phyloP scores from a whole-genome alignment of 2,329 filamentous ascomycete genomes.

The Alternaria metachromatica region DNA sequence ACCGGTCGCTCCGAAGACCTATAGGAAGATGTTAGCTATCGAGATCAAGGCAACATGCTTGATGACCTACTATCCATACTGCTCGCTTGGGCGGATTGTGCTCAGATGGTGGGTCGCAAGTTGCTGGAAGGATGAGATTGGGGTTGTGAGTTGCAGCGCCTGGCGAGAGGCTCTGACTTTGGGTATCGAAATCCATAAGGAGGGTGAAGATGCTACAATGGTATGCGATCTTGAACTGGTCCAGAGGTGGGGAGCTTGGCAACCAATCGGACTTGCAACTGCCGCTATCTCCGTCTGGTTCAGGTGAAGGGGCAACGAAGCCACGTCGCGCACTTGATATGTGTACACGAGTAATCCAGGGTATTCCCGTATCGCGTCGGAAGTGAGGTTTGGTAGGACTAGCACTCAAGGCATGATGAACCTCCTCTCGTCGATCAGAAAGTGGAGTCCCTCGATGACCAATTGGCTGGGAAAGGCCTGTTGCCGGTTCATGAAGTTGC shows the following conservation, averaged over 20 bases:
- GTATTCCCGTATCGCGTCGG: background rate
- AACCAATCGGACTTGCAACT: constrained; percentile 40
- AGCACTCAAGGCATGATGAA: constrained; percentile 29
- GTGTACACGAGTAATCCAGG: background rate
- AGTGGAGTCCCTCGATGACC: constrained; percentile 32
- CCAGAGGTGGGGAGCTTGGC: constrained; percentile 29
- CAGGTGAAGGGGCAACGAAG: constrained; percentile 8
- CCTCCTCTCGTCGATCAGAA: constrained; percentile 37
- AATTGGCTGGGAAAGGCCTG: constrained; percentile 37
- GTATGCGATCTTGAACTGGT: constrained; percentile 19
- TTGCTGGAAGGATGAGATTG: constrained; percentile 72
- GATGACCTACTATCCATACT: constrained; percentile 79
- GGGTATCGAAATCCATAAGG: constrained; percentile 45
- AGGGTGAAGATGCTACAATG: constrained; percentile 14
- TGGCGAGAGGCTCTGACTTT: constrained; percentile 48
- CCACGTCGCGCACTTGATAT: background rate
- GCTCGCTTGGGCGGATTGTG: constrained; percentile 74
- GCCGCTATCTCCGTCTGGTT: constrained; percentile 19
- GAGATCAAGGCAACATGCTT: background rate
- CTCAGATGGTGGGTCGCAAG: constrained; percentile 82
- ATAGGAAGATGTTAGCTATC: background rate
- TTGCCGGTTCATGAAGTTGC: constrained; percentile 45
- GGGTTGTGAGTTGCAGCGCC: constrained; percentile 43
- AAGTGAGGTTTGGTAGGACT: background rate
- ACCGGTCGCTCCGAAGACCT: constrained; percentile 93